Base-by-base conservation (phyloP, 495 filamentous ascomycete species). In the Penicillium cosmopolitanum region DNA sequence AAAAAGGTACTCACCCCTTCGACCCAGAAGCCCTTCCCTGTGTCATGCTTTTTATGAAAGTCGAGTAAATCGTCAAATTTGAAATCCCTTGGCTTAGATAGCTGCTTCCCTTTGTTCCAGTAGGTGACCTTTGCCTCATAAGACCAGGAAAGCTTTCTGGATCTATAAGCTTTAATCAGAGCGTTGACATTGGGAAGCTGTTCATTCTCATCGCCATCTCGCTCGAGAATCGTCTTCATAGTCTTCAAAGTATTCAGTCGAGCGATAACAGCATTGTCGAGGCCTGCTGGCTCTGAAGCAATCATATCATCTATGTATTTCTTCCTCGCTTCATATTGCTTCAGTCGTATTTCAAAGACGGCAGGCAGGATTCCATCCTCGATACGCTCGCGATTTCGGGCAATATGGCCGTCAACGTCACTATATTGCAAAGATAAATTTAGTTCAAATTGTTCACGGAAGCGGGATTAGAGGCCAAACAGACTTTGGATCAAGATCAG, bases 51-150 rank as follows among this genome's bases (percentile, higher is more conserved):
- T 5, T n/a, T 12, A 44, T 44, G 13, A 16, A 44, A 44, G 4
- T 44, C 42, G 8, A 44, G 7, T 10, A 44, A 18, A 16, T 44
- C n/a, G 15, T 44, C 42, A 18, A 44, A 9, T 16, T 5, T 10
- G 16, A 44, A 44, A 1, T 44, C 42, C 4, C 5, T 16, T 19
- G 42, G 42, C n/a, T 44, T 3, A 44, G n/a, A 44, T 4, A 44
- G 42, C n/a, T 44, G n/a, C n/a, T 16, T 44, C 42, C 42, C 42
- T 44, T 44, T 44, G 16, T 44, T n/a, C 42, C 42, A 44, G 16
- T 44, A 44, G 8, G 42, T 44, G 15, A 44, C 42, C 8, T 44
- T 44, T 18, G 5, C 42, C 5, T 44, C 42, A 16, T 19, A 4
- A 7, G 42, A 44, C 42, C 42, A 44, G 16, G 13, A 3, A 16